Evolutionary conservation across 805 yeast genomes (phyloP), one percentile per base, ranked within the genome.

Genomic region (Tetrapisispora iriomotensis): DNA sequence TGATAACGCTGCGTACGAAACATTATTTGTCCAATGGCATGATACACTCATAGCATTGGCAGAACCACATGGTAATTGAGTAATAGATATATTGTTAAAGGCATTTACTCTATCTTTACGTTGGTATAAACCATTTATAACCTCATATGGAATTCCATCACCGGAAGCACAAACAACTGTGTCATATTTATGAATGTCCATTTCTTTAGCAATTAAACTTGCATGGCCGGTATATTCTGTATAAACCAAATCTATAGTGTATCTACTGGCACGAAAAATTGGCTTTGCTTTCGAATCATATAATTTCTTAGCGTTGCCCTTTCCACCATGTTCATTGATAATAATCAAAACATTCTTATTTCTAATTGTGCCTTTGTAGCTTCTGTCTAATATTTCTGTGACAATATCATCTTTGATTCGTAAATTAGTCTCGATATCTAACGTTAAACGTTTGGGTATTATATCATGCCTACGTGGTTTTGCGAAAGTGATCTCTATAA

Each of bases 91-190:
- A 41, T 75, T 74, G 37, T 69, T 65, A 49, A 88, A 79, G 0
- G 86, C 87, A 12, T 58, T 60, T 0, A 64, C 74, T 4, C 80
- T 72, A 58, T 88, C 95, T 0, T 63, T 49, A 21, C 95, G 68
- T 43, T 62, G 62, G 48, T 75, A 84, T 29, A 92, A 65, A 2
- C 97, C 98, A 58, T 92, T 92, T 37, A 87, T 72, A 6, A 92
- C 88, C 58, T 92, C 97, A 61, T 88, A 94, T 0, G 96, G 96
- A 15, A 84, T 77, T 8, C 98, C 98, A 62, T 92, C 98, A 4
- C 98, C 98, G 0, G 95, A 85, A 28, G 94, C 90, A 63, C 96
- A 87, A 1, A 83, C 81, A 30, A 92, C 72, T 2, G 83, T 72
- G 57, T 88, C 96, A 54, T 74, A 86, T 36, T 69, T 65, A 15